Evolutionary conservation across 208 protist species (phyloP).

Genomic region (Trypanosoma theileri): DNA sequence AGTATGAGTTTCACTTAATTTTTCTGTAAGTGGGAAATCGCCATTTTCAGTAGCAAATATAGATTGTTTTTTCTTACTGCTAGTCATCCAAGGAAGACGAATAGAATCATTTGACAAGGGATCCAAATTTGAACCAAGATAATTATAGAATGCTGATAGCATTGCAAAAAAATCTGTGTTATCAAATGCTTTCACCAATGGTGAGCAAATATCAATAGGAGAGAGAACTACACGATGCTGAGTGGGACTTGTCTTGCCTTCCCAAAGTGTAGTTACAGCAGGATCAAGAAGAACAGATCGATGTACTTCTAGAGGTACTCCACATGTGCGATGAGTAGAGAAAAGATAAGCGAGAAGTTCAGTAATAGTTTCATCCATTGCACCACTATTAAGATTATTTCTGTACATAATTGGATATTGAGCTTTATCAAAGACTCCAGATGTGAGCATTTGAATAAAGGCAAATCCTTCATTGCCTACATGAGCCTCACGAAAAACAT

Average conservation of each 20-base stretch:
- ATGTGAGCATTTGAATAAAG: constrained; percentile 78
- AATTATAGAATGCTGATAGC: constrained; percentile 80
- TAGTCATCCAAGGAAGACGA: constrained; percentile 76
- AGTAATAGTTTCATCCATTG: constrained; percentile 49
- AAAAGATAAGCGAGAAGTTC: constrained; percentile 83
- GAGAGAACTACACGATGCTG: constrained; percentile 82
- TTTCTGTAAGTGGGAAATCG: constrained; percentile 51
- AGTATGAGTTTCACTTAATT: constrained; percentile 51
- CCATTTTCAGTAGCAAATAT: constrained; percentile 46
- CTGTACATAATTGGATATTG: constrained; percentile 37
- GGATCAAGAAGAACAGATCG: constrained; percentile 81
- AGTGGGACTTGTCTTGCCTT: constrained; percentile 33
- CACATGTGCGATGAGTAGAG: constrained; percentile 67
- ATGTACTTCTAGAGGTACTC: constrained; percentile 82
- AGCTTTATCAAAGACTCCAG: constrained; percentile 62
- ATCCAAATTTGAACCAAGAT: constrained; percentile 48
- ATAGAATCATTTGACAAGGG: constrained; percentile 20
- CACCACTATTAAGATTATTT: constrained; percentile 40
- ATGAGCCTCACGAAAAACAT: constrained; percentile 78
- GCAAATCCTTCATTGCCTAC: constrained; percentile 76
- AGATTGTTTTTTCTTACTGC: constrained; percentile 51
- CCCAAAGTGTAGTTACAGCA: constrained; percentile 63
- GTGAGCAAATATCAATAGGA: constrained; percentile 54
- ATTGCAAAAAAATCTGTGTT: constrained; percentile 60
- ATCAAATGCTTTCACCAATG: constrained; percentile 41